Evolutionary conservation across 768 basidiomycete species (phyloP), one percentile per base, ranked within the genome.

Genomic region (Pleurotus salmoneostramineus): DNA sequence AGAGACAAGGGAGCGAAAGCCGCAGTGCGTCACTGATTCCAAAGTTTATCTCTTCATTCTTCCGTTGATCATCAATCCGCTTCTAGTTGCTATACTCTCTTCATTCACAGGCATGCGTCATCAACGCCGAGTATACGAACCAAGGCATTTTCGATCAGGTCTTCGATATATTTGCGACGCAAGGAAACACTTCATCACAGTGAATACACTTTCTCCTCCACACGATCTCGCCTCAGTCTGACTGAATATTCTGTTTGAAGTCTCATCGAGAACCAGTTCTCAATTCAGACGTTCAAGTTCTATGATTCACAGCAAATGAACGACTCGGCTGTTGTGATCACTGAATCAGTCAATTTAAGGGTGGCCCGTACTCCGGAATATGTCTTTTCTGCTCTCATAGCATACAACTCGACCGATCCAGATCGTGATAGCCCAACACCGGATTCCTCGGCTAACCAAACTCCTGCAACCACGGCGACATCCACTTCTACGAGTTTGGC

Each of bases 121-220:
- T 96, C 67, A 91, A 91, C 66, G 68, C 79, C 0, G 84, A 83
- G 58, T 95, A 94, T 68, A 76, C 83, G 12, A 74, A 82, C 67
- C 81, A 83, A 6, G 69, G 71, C 6, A 76, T 77, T 21, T 93
- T 89, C 64, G 86, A 91, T 62, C 79, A 87, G 65, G 79, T 83
- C 44, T 79, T 93, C 70, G 88, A 93, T 66, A 81, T 94, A 52
- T 92, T 87, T 68, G 83, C 90, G 2, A 89, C 91, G 0, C 84
- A 84, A 57, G 79, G 80, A n/a, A 68, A 77, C 33, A 75, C 78
- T 27, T 79, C 82, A 47, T 84, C 91, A 11, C 73, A 75, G 61
- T 62, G 37, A 35, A 54, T 27, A 6, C 10, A 12, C 6, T 31
- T n/a, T 50, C 40, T 17, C 31, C 31, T 46, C 12, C 27, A 33